Evolutionary conservation across 2,329 filamentous ascomycete genomes (phyloP).

Genomic region (Dryadomyces quercivorus): DNA sequence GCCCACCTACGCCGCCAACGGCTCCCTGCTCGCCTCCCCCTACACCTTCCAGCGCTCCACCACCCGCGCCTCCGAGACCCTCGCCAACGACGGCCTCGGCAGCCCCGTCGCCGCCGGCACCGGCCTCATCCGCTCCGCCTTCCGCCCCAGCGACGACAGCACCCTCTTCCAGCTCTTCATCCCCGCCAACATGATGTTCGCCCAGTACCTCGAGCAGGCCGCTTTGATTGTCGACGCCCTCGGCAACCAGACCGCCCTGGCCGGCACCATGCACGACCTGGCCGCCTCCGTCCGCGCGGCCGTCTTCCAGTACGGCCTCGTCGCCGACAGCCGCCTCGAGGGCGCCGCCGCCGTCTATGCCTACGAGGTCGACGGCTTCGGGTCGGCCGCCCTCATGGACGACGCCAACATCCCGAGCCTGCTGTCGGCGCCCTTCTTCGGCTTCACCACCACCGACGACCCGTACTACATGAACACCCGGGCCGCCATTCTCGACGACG

Average conservation of each 20-base stretch:
- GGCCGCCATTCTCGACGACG: conserved; percentile 49
- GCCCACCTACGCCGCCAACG: conserved; percentile 56
- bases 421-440: conserved; percentile 48
- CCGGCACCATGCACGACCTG: conserved; percentile 41
- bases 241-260: conserved; percentile 29
- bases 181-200: conserved; percentile 80
- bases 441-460: conserved; percentile 44
- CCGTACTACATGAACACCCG: conserved; percentile 62
- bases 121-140: conserved; percentile 74
- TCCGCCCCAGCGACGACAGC: conserved; percentile 82
- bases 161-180: conserved; percentile 79
- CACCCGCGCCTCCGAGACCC: conserved; percentile 65
- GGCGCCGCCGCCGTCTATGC: conserved; percentile 50
- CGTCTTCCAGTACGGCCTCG: conserved; percentile 31
- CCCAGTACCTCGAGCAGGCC: conserved; percentile 43
- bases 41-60: conserved; percentile 73
- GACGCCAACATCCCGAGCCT: conserved; percentile 55
- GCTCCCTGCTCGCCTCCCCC: conserved; percentile 40
- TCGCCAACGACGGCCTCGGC: conserved; percentile 63
- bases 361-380: conserved; percentile 62
- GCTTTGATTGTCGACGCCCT: conserved; percentile 31
- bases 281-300: conserved; percentile 32
- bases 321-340: conserved; percentile 18
- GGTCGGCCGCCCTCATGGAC: conserved; percentile 48
- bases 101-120: conserved; percentile 71